Conservation (phyloP, 257 asterid species). For the Salvia hispanica region DNA sequence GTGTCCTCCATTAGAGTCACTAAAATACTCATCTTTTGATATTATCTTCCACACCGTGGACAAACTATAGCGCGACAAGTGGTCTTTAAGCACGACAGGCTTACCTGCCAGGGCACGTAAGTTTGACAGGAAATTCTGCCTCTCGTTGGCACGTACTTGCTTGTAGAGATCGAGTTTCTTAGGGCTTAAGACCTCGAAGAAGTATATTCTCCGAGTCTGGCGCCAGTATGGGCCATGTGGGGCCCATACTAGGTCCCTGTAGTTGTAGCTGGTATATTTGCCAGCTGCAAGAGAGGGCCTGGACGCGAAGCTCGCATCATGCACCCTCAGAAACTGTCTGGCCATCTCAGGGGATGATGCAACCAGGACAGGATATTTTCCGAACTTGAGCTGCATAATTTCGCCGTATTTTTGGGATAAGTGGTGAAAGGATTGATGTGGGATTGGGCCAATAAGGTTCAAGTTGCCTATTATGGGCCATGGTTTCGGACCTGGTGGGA, state of each 20-base stretch:
- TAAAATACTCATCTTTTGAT: background rate
- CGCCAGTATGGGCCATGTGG: slow-evolving; percentile 39
- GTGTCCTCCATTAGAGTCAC: background rate
- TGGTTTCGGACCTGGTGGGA: slow-evolving; percentile 47
- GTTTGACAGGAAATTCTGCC: slow-evolving; percentile 24
- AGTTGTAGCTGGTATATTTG: slow-evolving; percentile 33
- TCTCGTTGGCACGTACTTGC: slow-evolving; percentile 35
- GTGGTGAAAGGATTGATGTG: slow-evolving; percentile 41
- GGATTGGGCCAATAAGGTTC: slow-evolving; percentile 43
- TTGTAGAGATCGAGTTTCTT: slow-evolving; percentile 27
- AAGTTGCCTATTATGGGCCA: slow-evolving; percentile 52
- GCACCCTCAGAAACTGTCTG: slow-evolving; percentile 38
- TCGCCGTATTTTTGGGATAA: slow-evolving; percentile 44
- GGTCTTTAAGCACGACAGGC: slow-evolving; percentile 30
- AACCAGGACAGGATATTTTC: slow-evolving; percentile 34
- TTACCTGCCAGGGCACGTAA: slow-evolving; percentile 27
- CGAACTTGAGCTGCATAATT: slow-evolving; percentile 32
- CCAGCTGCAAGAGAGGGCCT: slow-evolving; percentile 13
- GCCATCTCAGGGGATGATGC: slow-evolving; percentile 60
- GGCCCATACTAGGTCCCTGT: slow-evolving; percentile 38
- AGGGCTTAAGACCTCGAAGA: background rate
- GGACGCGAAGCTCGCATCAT: slow-evolving; percentile 32
- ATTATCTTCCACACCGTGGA: background rate
- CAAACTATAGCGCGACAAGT: slow-evolving; percentile 21
- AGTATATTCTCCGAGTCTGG: slow-evolving; percentile 26